Conservation (phyloP, 208 protist genomes). For the Leishmania tarentolae region DNA sequence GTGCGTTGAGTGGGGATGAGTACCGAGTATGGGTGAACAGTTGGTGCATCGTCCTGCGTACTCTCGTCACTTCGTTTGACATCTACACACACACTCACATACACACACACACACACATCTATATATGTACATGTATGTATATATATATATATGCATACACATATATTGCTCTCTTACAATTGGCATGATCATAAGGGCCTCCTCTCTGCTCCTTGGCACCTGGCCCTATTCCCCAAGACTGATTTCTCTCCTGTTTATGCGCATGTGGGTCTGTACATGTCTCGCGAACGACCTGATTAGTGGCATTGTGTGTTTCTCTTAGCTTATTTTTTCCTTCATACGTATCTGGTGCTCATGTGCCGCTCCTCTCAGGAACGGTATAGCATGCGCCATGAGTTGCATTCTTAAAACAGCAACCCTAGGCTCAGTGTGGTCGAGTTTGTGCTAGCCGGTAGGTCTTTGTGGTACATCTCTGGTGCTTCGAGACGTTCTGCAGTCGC, state of each 20-base stretch:
- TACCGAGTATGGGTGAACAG: not conserved
- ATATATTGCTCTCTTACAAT: constrained; percentile 13
- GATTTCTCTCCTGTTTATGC: not conserved
- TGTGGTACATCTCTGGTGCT: not conserved
- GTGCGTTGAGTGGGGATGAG: not conserved
- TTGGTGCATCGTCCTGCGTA: not conserved
- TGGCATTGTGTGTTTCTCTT: not conserved
- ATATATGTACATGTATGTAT: too few species aligned
- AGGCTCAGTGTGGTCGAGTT: not conserved
- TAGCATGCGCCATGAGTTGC: not conserved
- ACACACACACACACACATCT: too few species aligned
- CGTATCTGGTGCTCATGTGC: not conserved
- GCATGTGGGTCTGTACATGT: not conserved
- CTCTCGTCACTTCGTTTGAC: not conserved
- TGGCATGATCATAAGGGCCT: not conserved
- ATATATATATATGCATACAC: too few species aligned
- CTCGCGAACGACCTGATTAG: not conserved
- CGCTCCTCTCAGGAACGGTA: not conserved
- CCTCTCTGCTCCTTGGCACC: not conserved
- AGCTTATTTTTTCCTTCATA: not conserved
- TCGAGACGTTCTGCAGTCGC: not conserved
- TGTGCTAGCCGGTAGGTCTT: not conserved
- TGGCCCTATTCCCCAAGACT: not conserved
- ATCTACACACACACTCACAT: too few species aligned
- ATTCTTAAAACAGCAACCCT: not conserved